These are phyloP conservation scores for Rhizopus microsporus DNA, from an alignment of 371 early-diverging fungal species.

Conservation along the genomic window DNA sequence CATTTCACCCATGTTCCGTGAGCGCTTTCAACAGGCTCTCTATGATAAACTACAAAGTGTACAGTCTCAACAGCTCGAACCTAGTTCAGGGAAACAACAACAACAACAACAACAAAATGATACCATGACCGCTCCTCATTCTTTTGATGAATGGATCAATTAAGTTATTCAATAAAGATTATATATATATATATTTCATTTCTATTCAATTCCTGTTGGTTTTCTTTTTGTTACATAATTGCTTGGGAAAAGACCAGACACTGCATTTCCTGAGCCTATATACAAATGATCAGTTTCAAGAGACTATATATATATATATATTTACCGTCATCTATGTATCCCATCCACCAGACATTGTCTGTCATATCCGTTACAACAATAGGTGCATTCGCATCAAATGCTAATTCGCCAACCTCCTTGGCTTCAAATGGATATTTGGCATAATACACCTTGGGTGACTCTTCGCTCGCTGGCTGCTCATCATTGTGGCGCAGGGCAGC, in stretches of 20 bases:
- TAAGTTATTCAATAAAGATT: not conserved
- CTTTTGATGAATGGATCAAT: conserved; percentile 10
- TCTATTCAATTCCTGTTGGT: not conserved
- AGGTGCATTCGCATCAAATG: conserved; percentile 64
- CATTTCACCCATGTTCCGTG: conserved; percentile 40
- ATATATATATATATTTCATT: too few species aligned
- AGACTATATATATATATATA: not conserved
- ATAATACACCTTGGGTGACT: conserved; percentile 54
- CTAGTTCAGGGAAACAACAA: not conserved
- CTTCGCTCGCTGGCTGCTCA: conserved; percentile 26
- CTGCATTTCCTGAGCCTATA: conserved; percentile 18
- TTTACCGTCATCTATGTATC: conserved; percentile 66
- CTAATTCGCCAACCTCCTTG: conserved; percentile 76
- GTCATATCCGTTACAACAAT: conserved; percentile 78
- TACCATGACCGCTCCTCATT: conserved; percentile 1
- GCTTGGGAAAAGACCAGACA: conserved; percentile 45
- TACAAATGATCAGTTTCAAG: not conserved
- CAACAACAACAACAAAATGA: not conserved
- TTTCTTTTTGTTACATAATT: conserved; percentile 40
- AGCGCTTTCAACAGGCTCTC: conserved; percentile 32
- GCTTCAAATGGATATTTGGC: conserved; percentile 77
- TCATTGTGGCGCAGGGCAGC: conserved; percentile 25
- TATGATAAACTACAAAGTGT: conserved; percentile 31
- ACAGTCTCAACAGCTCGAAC: conserved; percentile 10
- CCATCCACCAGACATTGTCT: conserved; percentile 88